These are phyloP conservation scores for Bretschneidera sinensis DNA, from an alignment of 345 rosid species.

Conservation along the genomic window DNA sequence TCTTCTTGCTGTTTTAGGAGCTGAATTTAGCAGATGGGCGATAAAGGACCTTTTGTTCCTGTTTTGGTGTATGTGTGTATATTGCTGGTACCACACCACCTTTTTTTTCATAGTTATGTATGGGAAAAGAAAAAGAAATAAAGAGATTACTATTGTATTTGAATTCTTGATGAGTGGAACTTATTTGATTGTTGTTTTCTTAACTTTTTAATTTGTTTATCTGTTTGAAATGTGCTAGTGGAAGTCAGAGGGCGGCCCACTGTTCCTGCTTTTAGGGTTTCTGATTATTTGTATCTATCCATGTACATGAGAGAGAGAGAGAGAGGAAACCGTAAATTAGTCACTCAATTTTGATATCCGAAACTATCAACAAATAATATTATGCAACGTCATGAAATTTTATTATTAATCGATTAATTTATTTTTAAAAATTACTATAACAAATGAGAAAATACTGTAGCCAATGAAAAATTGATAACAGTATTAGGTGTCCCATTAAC, in stretches of 20 bases:
- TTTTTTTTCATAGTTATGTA: neutral
- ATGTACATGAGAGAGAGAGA: neutral
- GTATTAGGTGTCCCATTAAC: too few species aligned
- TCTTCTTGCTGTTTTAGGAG: constrained; percentile 13
- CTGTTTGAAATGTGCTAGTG: constrained; percentile 26
- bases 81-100: constrained; percentile 8
- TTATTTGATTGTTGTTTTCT: constrained; percentile 21
- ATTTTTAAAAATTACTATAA: too few species aligned
- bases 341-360: too few species aligned
- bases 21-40: constrained; percentile 40
- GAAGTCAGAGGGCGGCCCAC: constrained; percentile 41
- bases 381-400: too few species aligned
- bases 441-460: too few species aligned
- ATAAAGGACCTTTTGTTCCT: constrained; percentile 37
- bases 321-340: too few species aligned
- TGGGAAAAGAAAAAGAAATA: neutral
- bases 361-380: too few species aligned
- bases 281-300: too few species aligned
- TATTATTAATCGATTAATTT: too few species aligned
- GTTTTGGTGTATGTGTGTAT: constrained; percentile 19
- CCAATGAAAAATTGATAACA: too few species aligned
- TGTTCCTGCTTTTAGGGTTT: constrained; percentile 37
- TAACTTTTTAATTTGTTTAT: constrained; percentile 24
- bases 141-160: constrained; percentile 10
- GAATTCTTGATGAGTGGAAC: constrained; percentile 31